Base-by-base conservation (phyloP, 495 filamentous ascomycete species). In the Lasiosphaeris hirsuta region DNA sequence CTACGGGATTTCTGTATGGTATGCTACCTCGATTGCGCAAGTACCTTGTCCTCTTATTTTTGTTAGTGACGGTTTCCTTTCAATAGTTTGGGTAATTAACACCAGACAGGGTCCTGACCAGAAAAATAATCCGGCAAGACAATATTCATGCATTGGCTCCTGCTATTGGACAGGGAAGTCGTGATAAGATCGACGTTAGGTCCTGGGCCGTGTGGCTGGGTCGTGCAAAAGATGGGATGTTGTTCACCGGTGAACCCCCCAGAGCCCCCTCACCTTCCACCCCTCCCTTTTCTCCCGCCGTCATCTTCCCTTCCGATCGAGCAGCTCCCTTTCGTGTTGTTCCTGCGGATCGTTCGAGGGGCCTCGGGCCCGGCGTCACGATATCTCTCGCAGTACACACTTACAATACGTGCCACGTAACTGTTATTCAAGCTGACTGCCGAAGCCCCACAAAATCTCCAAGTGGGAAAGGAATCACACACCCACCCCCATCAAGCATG, bases 161-260 rank as follows among this genome's bases (percentile, higher is more conserved):
- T 43, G 23, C 39, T 69, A 69, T 60, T 45, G 51, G 46, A 30
- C 66, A 64, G 58, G 66, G 63, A 30, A 57, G 46, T 10, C 36
- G 35, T 49, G 53, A 38, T 66, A 69, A 66, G 66, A 69, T 69
- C 66, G 61, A 54, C 66, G 53, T 30, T 49, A 38, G 43, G 13
- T 57, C 57, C 35, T 62, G 56, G 52, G 43, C 59, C 59, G 41
- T 46, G 51, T 42, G 35, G 54, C 52, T 58, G 54, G 57, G 53
- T 59, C 58, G 51, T 17, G 34, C 45, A 54, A 38, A 50, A 30
- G 23, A 30, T 30, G 23, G 23, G 23, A 30, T 54, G 18, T 19
- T 45, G 18, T 13, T 45, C 15, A 23, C 43, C 43, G 17, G 43
- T 45, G 18, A 23, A 45, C 43, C 18, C 30, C 10, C 15, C 43